phyloP scores from a whole-genome alignment of 192 early-diverging fungal species.

The Coemansia reversa region DNA sequence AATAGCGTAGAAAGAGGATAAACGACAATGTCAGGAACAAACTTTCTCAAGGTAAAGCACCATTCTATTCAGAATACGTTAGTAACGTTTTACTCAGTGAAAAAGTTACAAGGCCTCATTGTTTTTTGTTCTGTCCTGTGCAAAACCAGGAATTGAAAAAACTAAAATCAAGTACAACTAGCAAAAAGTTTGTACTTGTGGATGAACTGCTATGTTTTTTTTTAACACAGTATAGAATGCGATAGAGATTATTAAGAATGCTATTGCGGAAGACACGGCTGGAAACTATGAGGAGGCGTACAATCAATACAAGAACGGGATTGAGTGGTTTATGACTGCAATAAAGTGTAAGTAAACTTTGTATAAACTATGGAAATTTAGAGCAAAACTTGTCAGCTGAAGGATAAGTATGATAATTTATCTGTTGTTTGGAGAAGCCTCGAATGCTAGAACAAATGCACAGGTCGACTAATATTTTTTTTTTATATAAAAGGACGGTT shows the following conservation, averaged over 20 bases:
- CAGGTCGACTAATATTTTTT: slow-evolving; percentile 49
- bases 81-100: no score
- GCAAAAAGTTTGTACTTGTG: background rate
- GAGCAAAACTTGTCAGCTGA: no score
- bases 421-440: no score
- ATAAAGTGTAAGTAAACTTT: slow-evolving; percentile 69
- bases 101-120: no score
- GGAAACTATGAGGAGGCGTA: slow-evolving; percentile 91
- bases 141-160: background rate
- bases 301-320: slow-evolving; percentile 78
- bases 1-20: no score
- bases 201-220: no score
- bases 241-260: slow-evolving; percentile 88
- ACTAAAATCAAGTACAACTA: background rate
- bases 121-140: no score
- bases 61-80: background rate
- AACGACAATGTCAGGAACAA: slow-evolving; percentile 18
- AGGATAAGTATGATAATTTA: no score
- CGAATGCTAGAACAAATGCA: no score
- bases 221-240: slow-evolving; percentile 64
- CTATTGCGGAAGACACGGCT: slow-evolving; percentile 88
- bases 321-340: slow-evolving; percentile 94
- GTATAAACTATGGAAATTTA: no score
- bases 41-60: slow-evolving; percentile 29
- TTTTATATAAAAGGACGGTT: background rate